Evolutionary conservation across 257 asterid species (phyloP).

Genomic region (Petunia axillaris): DNA sequence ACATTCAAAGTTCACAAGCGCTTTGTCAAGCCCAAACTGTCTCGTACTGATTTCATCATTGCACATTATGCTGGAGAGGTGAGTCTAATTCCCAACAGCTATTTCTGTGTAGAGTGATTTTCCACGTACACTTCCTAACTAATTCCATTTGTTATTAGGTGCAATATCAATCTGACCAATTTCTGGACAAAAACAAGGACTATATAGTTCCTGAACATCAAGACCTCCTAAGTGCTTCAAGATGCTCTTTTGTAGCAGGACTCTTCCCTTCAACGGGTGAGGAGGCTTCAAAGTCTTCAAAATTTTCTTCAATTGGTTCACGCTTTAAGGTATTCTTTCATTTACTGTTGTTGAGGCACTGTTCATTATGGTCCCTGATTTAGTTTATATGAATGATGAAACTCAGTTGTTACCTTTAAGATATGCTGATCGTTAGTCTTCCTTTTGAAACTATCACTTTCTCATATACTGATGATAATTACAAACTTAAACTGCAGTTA

Average conservation of each 20-base stretch:
- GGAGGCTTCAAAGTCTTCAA: conserved; percentile 81
- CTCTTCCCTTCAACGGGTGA: conserved; percentile 90
- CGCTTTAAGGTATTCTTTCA: conserved; percentile 81
- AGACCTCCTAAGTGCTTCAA: conserved; percentile 85
- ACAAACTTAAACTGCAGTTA: conserved; percentile 61
- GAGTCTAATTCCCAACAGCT: conserved; percentile 36
- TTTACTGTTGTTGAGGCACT: conserved; percentile 18
- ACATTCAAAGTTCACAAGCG: conserved; percentile 91
- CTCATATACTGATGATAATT: conserved; percentile 27
- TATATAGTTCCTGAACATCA: conserved; percentile 96
- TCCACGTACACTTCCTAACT: conserved; percentile 29
- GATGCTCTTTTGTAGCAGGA: conserved; percentile 92
- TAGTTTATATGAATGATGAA: conserved; percentile 9
- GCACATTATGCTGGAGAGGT: conserved; percentile 99
- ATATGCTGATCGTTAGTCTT: conserved; percentile 9
- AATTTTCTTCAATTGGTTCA: conserved; percentile 96
- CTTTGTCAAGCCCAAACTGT: conserved; percentile 91
- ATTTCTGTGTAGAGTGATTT: conserved; percentile 21
- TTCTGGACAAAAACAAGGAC: conserved; percentile 98
- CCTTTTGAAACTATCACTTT: neutral
- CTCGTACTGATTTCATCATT: conserved; percentile 88
- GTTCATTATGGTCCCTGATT: conserved; percentile 14
- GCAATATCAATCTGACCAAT: conserved; percentile 90
- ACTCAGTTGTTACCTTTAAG: neutral
- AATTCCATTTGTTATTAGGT: conserved; percentile 62